These are phyloP conservation scores for Fusarium tricinctum DNA, from an alignment of 2,329 filamentous ascomycete species.

Conservation along the genomic window DNA sequence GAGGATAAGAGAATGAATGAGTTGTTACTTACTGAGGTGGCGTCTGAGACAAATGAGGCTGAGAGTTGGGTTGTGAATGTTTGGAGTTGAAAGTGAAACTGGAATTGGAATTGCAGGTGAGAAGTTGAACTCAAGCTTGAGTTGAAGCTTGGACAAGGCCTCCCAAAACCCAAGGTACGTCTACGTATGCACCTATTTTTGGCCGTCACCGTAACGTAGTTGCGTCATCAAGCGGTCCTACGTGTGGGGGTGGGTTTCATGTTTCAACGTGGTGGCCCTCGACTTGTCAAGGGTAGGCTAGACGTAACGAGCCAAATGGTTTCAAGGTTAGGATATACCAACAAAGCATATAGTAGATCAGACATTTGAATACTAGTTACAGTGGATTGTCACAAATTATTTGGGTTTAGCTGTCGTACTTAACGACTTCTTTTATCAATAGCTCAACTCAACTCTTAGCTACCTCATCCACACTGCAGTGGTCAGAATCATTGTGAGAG, in stretches of 20 bases:
- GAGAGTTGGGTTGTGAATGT: background rate
- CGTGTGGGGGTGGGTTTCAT: constrained; percentile 40
- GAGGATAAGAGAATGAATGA: background rate
- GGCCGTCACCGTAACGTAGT: constrained; percentile 19
- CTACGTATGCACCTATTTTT: constrained; percentile 28
- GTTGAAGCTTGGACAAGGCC: constrained; percentile 13
- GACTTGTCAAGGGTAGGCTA: constrained; percentile 9
- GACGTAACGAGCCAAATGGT: background rate
- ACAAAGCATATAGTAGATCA: no score
- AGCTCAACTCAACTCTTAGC: no score
- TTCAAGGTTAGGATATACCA: no score
- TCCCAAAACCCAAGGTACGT: background rate
- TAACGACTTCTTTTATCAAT: no score
- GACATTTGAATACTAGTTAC: no score
- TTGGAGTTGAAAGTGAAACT: background rate
- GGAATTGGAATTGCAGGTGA: constrained; percentile 13
- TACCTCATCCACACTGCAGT: no score
- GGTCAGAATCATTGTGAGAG: no score
- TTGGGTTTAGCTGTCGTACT: no score
- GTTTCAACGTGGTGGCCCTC: constrained; percentile 24
- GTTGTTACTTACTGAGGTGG: constrained; percentile 10
- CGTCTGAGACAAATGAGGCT: background rate
- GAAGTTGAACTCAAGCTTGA: constrained; percentile 22
- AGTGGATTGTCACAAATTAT: no score
- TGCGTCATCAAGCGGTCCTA: constrained; percentile 30